Base-by-base conservation (phyloP, 2,329 filamentous ascomycete genomes). In the Tolypocladium pustulatum region DNA sequence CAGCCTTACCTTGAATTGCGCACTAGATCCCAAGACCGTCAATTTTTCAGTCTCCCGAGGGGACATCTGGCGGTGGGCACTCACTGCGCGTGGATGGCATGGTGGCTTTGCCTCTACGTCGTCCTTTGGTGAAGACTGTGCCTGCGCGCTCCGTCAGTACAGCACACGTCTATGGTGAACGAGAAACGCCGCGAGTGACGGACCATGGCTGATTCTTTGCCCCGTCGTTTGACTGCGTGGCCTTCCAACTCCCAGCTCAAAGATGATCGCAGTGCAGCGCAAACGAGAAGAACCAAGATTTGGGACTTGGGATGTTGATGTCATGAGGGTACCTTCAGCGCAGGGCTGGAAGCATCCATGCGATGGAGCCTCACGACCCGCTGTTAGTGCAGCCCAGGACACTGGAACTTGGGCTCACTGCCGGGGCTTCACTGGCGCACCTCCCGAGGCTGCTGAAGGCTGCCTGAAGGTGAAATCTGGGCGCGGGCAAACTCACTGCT, bases 1-100 rank as follows among this genome's bases (percentile, higher is more conserved):
- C 15, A 9, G 4, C 27, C 60, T 20, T 67, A 94, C 92, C 83
- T 83, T 97, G 92, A 61, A 97, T 96, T 10, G 90, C 91, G 75
- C 92, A 97, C 88, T 91, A 61, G 3, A 37, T 41, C 10, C 30
- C 27, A n/a, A 12, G 49, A 15, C 32, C 25, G 20, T 52, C 30
- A 52, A 30, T 34, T 52, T 34, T 12, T 8, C 4, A 32, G 2
- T n/a, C 30, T 52, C 17, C 30, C 4, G 17, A 2, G 30, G 22
- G 20, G 13, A 32, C 20, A 34, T 52, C 3, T 10, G 13, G 27
- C 30, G 27, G 8, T 32, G n/a, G 34, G 38, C n/a, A 69, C 87
- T 72, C 75, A 91, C 88, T 62, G 92, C 93, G 69, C 88, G 83
- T 59, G 91, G 84, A 76, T 96, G 91, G 69, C 92, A 97, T 30